Evolutionary conservation across 208 protist species (phyloP).

Genomic region (Zelonia costaricensis): DNA sequence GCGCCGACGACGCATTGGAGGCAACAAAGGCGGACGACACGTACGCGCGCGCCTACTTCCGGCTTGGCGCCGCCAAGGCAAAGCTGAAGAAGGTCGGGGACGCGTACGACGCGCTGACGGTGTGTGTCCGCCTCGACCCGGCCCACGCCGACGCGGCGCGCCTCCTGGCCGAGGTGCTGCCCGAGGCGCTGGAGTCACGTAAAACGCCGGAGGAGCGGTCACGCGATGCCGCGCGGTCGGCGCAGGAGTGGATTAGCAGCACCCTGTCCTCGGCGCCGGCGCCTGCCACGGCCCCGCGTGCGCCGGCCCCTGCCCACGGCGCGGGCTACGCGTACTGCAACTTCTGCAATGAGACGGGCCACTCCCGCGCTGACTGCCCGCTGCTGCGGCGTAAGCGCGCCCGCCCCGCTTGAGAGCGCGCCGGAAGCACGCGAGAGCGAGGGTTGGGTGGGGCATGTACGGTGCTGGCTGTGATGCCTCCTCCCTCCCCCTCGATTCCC

Average conservation of each 20-base stretch:
- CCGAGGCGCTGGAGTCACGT: slow-evolving; percentile 29
- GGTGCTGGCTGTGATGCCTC: too few relatives aligned
- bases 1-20: slow-evolving; percentile 53
- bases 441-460: too few relatives aligned
- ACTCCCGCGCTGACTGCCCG: slow-evolving; percentile 72
- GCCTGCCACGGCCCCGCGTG: slow-evolving; percentile 9
- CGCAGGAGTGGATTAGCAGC: too few relatives aligned
- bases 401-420: slow-evolving; percentile 27
- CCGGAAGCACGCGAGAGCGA: too few relatives aligned
- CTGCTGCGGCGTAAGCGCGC: slow-evolving; percentile 65
- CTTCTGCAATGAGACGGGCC: slow-evolving; percentile 83
- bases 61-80: slow-evolving; percentile 59
- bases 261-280: slow-evolving; percentile 1
- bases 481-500: not conserved
- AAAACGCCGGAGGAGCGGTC: slow-evolving; percentile 58
- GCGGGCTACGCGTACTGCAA: slow-evolving; percentile 74
- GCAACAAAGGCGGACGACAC: slow-evolving; percentile 47
- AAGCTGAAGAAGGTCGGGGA: slow-evolving; percentile 45
- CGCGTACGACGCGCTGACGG: slow-evolving; percentile 46
- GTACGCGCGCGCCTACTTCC: slow-evolving; percentile 79
- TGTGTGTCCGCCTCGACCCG: slow-evolving; percentile 62
- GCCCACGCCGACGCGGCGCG: slow-evolving; percentile 44
- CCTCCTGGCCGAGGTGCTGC: slow-evolving; percentile 48
- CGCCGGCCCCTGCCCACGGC: slow-evolving; percentile 49
- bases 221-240: slow-evolving; percentile 33